Evolutionary conservation across 2,329 filamentous ascomycete genomes (phyloP), one percentile per base, ranked within the genome.

Genomic region (Exophiala bonariae): DNA sequence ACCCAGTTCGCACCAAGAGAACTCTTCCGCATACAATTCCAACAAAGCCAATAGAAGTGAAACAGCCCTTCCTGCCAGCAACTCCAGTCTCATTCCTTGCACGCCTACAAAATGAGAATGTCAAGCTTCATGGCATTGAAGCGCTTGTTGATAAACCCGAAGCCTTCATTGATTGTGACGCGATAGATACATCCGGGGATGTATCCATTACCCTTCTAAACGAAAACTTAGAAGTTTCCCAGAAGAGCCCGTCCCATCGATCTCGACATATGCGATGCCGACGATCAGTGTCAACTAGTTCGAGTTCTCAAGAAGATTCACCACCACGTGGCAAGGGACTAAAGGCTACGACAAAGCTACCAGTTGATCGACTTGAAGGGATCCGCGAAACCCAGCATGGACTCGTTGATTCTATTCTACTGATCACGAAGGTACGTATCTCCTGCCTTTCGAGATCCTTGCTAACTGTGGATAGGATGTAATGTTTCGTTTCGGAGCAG

Each of bases 401-500:
- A 8, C 33, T 54, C 3, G 23, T 51, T 11, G 41, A 48, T n/a
- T 33, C 44, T 5, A 46, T 54, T 7, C 31, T 46, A 31, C 42
- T 44, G 28, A 54, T 54, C 32, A 49, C 48, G 3, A 51, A 50
- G 28, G 52, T 51, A 34, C 39, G 48, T 34, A 34, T 6, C 19
- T 10, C 30, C 5, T 8, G 5, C 17, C 3, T 8, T 20, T 32
- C 19, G 10, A 8, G n/a, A 28, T 30, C 16, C 20, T 37, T 32
- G 35, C 47, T 54, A 22, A 48, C 23, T 10, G 4, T n/a, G 9
- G 20, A 22, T 22, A 54, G 52, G 48, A 54, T 44, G 48, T 54
- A 6, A 33, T 54, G 8, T 49, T 49, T 37, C 52, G 52, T 13
- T 54, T 54, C 19, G 42, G 48, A 8, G 32, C 45, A 36, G 52